Evolutionary conservation across 495 filamentous ascomycete species (phyloP).

Genomic region (Lentithecium fluviatile): DNA sequence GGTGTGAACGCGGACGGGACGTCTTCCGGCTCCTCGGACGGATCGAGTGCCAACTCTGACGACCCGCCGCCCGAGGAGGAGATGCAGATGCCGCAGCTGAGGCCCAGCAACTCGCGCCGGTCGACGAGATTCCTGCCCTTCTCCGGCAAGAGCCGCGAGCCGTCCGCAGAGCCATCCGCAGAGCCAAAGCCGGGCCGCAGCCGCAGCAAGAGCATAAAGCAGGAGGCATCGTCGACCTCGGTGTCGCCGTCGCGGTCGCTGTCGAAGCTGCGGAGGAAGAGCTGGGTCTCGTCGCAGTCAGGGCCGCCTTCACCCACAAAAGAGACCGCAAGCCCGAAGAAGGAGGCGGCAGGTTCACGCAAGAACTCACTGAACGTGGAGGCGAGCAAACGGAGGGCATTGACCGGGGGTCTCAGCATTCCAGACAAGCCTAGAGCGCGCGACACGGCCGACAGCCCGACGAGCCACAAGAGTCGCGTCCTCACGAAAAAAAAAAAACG

Average conservation of each 20-base stretch:
- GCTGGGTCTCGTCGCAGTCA: conserved; percentile 33
- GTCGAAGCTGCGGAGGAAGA: conserved; percentile 32
- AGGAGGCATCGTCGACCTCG: conserved; percentile 9
- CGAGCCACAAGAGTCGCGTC: conserved; percentile 11
- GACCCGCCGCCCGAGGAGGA: conserved; percentile 15
- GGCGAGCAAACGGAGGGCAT: conserved; percentile 14
- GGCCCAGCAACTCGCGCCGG: conserved; percentile 26
- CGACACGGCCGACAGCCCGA: conserved; percentile 4
- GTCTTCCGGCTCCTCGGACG: conserved; percentile 26
- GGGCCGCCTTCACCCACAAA: conserved; percentile 29
- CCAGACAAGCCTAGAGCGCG: conserved; percentile 17
- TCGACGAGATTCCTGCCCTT: conserved; percentile 34
- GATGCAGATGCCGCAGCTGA: conserved; percentile 15
- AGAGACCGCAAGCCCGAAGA: background rate
- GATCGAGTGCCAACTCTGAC: conserved; percentile 31
- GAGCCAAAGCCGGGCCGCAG: conserved; percentile 16
- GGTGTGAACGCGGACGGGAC: background rate
- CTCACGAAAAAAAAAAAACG: conserved; percentile 31
- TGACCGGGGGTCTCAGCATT: conserved; percentile 12
- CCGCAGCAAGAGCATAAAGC: background rate
- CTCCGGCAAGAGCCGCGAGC: conserved; percentile 28
- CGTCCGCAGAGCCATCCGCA: conserved; percentile 11
- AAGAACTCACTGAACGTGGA: conserved; percentile 6
- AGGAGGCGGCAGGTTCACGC: conserved; percentile 3
- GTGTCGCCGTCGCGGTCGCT: conserved; percentile 28